Conservation (phyloP, 495 filamentous ascomycete genomes). For the Apiosordaria backusii region DNA sequence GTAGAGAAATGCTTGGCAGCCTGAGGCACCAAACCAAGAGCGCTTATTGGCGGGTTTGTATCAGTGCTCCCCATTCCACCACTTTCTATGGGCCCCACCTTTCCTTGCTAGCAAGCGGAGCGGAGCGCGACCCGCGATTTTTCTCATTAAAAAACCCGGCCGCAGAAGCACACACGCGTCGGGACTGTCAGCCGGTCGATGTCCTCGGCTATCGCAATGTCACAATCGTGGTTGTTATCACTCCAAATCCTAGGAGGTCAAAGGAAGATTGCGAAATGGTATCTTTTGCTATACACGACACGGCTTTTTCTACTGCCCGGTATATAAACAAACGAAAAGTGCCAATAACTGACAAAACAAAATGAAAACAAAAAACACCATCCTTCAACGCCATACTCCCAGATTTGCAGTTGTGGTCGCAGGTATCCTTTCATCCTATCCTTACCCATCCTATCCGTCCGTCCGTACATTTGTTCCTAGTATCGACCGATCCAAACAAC, state of each 20-base stretch:
- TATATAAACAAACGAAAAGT: neutral
- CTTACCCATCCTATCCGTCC: neutral
- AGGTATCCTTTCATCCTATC: neutral
- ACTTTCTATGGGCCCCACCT: constrained; percentile 19
- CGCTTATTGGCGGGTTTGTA: constrained; percentile 5
- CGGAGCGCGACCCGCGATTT: constrained; percentile 24
- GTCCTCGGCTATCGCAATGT: neutral
- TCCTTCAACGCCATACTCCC: neutral
- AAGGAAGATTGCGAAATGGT: no score
- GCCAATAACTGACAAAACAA: neutral
- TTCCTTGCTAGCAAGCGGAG: neutral
- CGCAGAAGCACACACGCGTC: neutral
- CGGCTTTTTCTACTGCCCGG: no score
- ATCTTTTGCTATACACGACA: no score
- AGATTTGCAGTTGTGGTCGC: neutral
- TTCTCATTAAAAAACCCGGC: constrained; percentile 18
- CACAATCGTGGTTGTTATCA: neutral
- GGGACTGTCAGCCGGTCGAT: neutral
- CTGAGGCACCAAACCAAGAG: constrained; percentile 21
- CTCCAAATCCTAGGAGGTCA: no score
- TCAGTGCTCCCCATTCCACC: constrained; percentile 9
- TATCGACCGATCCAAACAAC: neutral
- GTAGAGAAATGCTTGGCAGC: constrained; percentile 16
- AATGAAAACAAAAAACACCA: neutral
- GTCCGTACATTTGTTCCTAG: neutral